phyloP scores from a whole-genome alignment of 805 yeast species.

The Myxozyma vanderwaltii region DNA sequence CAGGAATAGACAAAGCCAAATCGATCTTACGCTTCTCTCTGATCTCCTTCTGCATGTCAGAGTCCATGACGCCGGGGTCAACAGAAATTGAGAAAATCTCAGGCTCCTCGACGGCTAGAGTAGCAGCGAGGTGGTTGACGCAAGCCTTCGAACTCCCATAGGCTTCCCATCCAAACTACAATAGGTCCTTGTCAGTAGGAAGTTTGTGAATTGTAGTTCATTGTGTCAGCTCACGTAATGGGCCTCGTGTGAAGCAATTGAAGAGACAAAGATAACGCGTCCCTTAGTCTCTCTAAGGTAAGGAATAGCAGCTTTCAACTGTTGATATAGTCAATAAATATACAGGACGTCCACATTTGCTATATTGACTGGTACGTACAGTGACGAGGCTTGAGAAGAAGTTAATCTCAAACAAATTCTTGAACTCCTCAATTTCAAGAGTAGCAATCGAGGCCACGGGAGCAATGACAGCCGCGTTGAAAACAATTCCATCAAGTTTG shows the following conservation, averaged over 20 bases:
- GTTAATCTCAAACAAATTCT: constrained; percentile 68
- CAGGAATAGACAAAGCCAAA: background rate
- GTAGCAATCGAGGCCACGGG: constrained; percentile 63
- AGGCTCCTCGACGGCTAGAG: constrained; percentile 69
- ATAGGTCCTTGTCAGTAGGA: background rate
- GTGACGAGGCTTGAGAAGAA: constrained; percentile 67
- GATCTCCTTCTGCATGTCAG: constrained; percentile 82
- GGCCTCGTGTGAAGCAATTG: constrained; percentile 62
- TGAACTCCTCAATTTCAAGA: constrained; percentile 64
- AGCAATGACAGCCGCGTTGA: constrained; percentile 76
- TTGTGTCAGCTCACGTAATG: constrained; percentile 21
- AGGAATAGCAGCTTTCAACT: constrained; percentile 53
- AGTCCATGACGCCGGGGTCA: constrained; percentile 95
- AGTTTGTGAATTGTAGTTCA: background rate
- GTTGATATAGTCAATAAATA: background rate
- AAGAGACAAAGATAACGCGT: constrained; percentile 71
- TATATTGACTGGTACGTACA: constrained; percentile 7
- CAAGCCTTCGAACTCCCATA: constrained; percentile 94
- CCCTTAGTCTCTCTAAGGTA: constrained; percentile 60
- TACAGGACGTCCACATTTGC: background rate
- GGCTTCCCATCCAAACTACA: constrained; percentile 77
- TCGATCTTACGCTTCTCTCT: constrained; percentile 52
- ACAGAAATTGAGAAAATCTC: constrained; percentile 63
- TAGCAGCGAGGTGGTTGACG: constrained; percentile 69
- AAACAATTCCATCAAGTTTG: constrained; percentile 54